Conservation (phyloP, 2,329 filamentous ascomycete species). For the Aspergillus fijiensis region DNA sequence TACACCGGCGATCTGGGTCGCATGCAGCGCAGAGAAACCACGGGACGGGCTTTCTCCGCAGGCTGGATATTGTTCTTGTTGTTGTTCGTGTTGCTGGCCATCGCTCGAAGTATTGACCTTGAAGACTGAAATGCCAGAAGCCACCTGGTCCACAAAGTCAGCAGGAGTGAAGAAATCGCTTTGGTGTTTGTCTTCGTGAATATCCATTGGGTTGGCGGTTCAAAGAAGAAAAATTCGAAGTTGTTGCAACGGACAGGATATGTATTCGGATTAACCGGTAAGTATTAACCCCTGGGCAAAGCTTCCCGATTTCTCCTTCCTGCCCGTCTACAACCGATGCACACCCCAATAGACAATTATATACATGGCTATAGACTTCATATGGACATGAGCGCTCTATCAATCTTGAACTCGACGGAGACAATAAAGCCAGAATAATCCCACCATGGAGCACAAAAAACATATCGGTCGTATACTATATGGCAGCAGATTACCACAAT, state of each 20-base stretch:
- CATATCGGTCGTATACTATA: not conserved
- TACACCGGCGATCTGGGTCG: conserved; percentile 25
- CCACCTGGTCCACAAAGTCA: conserved; percentile 27
- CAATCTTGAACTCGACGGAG: not conserved
- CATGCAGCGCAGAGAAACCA: conserved; percentile 26
- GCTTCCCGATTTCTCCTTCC: too few relatives aligned
- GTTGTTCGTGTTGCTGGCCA: conserved; percentile 5
- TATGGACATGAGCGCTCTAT: not conserved
- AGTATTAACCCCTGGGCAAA: too few relatives aligned
- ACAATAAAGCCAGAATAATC: not conserved
- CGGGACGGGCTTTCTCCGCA: not conserved
- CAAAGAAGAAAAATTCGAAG: not conserved
- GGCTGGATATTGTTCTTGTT: conserved; percentile 6
- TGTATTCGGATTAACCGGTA: too few relatives aligned
- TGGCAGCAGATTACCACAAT: not conserved
- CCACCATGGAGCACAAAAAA: not conserved
- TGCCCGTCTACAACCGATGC: too few relatives aligned
- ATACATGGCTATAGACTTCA: too few relatives aligned
- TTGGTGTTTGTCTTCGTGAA: not conserved
- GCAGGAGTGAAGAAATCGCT: not conserved
- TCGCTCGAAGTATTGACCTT: not conserved
- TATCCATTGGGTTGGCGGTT: not conserved
- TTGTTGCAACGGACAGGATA: too few relatives aligned
- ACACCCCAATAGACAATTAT: too few relatives aligned
- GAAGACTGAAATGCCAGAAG: conserved; percentile 21